Evolutionary conservation across 805 yeast species (phyloP), one percentile per base, ranked within the genome.

Genomic region (Lipomyces sp.): DNA sequence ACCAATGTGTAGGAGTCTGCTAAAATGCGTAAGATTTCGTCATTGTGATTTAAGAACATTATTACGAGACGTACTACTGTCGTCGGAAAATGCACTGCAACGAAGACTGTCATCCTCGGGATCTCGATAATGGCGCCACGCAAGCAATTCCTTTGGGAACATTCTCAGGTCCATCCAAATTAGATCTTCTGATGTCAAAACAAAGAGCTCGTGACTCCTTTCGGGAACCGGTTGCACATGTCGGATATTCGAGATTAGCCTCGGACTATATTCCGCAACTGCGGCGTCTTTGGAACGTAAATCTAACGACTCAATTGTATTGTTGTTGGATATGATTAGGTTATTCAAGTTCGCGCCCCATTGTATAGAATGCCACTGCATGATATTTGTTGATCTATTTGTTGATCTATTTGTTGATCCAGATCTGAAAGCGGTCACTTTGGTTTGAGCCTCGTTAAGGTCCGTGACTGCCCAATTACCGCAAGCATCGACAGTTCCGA

Each of bases 81-180:
- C 59, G 24, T 5, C 30, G 2, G 33, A 29, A 32, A 62, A 61
- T 2, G 59, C 33, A 3, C 65, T 33, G 30, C 66, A 63, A 60
- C 75, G 77, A 63, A 87, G 71, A 0, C 90, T 81, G 1, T 83
- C 82, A 71, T 90, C 96, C 0, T 75, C 69, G 6, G 83, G 80
- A 54, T 83, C 82, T 30, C 89, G 76, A 66, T 78, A 84, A 75
- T 92, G 97, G 67, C 87, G 88, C 93, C 96, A 90, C 0, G 93
- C 84, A 0, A 91, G 72, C 1, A 85, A 66, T 64, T 89, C 80
- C 37, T 77, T 77, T n/a, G 85, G 73, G 2, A 77, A 75, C 7
- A 69, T 73, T 0, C 77, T 76, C 15, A 70, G 62, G 18, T 74
- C 74, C 24, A 88, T 71, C 81, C 92, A 78, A 0, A 86, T 82